Percentiles rank a stretch among this genome's conserved stretches.
These are phyloP conservation scores for Mucuna pruriens DNA, from an alignment of 306 rosid species.

Conservation along the genomic window DNA sequence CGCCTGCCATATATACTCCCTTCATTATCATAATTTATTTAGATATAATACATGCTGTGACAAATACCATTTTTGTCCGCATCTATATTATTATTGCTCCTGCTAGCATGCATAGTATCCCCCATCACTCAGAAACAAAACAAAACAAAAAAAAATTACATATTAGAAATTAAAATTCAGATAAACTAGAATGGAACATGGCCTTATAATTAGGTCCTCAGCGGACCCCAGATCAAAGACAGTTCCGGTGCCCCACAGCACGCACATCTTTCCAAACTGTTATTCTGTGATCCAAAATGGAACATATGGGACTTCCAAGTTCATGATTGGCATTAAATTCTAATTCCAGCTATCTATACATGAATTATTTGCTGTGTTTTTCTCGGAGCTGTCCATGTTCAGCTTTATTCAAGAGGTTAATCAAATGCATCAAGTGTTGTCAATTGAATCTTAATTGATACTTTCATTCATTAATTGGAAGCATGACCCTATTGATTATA, in stretches of 20 bases:
- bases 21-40: constrained; percentile 53
- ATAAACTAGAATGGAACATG: constrained; percentile 29
- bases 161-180: constrained; percentile 9
- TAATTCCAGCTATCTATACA: constrained; percentile 44
- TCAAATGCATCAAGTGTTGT: constrained; percentile 48
- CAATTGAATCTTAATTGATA: constrained; percentile 35
- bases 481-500: neutral
- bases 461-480: constrained; percentile 18
- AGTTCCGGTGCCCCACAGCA: constrained; percentile 46
- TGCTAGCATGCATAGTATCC: constrained; percentile 31
- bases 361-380: constrained; percentile 30
- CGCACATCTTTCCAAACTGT: constrained; percentile 53
- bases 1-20: constrained; percentile 41
- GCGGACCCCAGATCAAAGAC: constrained; percentile 50
- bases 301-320: constrained; percentile 53
- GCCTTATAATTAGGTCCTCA: constrained; percentile 26
- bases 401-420: constrained; percentile 36
- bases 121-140: constrained; percentile 39
- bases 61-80: constrained; percentile 63
- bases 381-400: constrained; percentile 46
- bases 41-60: constrained; percentile 52
- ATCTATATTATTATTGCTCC: constrained; percentile 52
- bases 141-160: constrained; percentile 4
- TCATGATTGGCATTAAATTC: constrained; percentile 50
- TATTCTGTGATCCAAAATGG: constrained; percentile 51